Evolutionary conservation across 148 eudicot genomes (phyloP), one percentile per base, ranked within the genome.

Genomic region (Polygonum aviculare): DNA sequence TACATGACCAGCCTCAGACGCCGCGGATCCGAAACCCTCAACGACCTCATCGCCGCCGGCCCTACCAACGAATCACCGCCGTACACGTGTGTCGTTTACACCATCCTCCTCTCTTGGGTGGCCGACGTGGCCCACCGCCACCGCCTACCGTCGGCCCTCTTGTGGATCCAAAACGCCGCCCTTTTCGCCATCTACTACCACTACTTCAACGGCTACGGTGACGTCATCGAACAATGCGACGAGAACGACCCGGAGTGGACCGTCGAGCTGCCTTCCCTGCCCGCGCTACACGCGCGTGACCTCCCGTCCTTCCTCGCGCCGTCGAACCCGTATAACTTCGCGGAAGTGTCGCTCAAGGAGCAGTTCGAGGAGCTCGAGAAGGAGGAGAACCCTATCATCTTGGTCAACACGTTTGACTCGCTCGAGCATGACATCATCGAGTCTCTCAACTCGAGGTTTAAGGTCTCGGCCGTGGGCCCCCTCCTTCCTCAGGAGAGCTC

Each of bases 31-130:
- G 81, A 22, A 2, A 77, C 87, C 0, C 79, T 90, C 0, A 21
- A 82, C 22, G 50, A 73, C 18, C 77, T 91, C 72, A 80, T 91
- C 7, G 55, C 76, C 0, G 65, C 69, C n/a, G 81, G 81, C 73
- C 12, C 77, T 47, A 76, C 54, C 48, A 2, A 86, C 0, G 3
- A 16, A 7, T 41, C 7, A 40, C 71, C 71, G 22, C 93, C 93
- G 0, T 75, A 89, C 7, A 81, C 75, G 12, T 91, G 91, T 73
- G 78, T 91, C 0, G 75, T 89, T 9, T 89, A 89, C 74, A 92
- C 87, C 16, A 79, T 90, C 12, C 85, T 91, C 73, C 77, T 89
- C 22, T 87, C 93, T 0, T 91, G 96, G 93, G 96, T 88, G 9
- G 80, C 89, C 33, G 91, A 87, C n/a, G 96, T 91, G 75, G 93